Base-by-base conservation (phyloP, 2,329 filamentous ascomycete species). In the Fusarium ambrosium region DNA sequence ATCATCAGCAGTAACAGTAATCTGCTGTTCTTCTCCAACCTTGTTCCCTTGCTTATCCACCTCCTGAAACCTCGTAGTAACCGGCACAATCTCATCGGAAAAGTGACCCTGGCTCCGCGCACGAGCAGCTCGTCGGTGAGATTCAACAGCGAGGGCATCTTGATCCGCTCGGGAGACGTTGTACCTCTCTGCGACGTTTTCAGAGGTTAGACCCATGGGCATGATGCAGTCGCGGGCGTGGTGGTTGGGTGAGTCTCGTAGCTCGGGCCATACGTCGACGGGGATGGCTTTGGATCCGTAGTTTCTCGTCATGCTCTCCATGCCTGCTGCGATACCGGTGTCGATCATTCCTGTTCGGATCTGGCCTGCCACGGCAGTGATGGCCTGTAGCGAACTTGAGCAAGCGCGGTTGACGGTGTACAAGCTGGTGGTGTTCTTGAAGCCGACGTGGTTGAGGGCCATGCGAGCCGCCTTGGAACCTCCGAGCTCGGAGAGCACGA, bases 251-350 rank as follows among this genome's bases (percentile, higher is more conserved):
- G 89, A 91, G 2, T 92, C 89, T 77, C 86, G 90, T 70, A 98
- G 85, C 62, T 89, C 91, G 0, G 93, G 91, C 94, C 95, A 98
- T 13, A 95, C 84, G 73, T 95, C 90, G 0, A 91, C 92, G 0
- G 95, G 95, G 51, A 98, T 97, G n/a, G 95, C 95, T 67, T 91
- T 87, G 29, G 87, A 91, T 62, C 92, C 95, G 84, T 98, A 98
- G 85, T 98, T 98, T 75, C 93, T 86, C 73, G 94, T 97, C 95
- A 98, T 98, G 85, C 93, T 96, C 89, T 98, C 95, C 94, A 97
- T 98, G 34, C 95, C 95, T 2, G 94, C 95, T 11, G 92, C 95
- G 71, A 98, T 91, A 69, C 94, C 95, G 0, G 89, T 87, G 71
- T 92, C 89, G 62, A 96, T 93, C 77, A 90, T 89, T 2, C 93